phyloP scores from a whole-genome alignment of 129 eudicot species.

The Deinandra increscens region DNA sequence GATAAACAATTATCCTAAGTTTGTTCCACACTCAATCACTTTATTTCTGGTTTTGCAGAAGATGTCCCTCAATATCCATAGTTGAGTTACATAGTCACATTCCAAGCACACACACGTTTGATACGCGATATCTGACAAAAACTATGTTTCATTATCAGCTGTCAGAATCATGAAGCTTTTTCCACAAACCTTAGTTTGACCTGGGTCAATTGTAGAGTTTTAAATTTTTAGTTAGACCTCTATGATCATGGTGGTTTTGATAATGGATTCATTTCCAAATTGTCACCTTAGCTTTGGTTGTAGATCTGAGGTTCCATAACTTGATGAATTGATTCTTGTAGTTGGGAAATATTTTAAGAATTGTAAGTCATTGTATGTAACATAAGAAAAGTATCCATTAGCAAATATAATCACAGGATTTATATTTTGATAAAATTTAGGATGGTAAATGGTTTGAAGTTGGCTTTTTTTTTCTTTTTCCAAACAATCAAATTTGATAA shows the following conservation, averaged over 20 bases:
- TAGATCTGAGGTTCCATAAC: not conserved
- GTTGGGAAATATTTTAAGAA: too few species aligned
- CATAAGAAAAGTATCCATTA: too few species aligned
- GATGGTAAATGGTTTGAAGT: too few species aligned
- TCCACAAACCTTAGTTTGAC: conserved; percentile 6
- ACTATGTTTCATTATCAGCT: not conserved
- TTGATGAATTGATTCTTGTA: not conserved
- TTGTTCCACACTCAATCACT: not conserved
- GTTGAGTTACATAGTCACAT: conserved; percentile 8
- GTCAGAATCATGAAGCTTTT: conserved; percentile 10
- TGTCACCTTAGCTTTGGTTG: not conserved
- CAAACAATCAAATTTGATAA: too few species aligned
- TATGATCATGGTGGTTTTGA: conserved; percentile 8
- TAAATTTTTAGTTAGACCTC: conserved; percentile 6
- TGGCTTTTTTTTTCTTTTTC: too few species aligned
- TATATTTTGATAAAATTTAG: too few species aligned
- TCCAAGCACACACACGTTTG: not conserved
- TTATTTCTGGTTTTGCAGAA: conserved; percentile 29
- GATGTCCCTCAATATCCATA: conserved; percentile 25
- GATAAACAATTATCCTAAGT: not conserved
- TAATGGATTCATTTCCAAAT: not conserved
- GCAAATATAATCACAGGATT: too few species aligned
- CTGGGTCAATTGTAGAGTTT: conserved; percentile 9
- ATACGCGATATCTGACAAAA: conserved; percentile 9
- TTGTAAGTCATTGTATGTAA: too few species aligned